phyloP scores from a whole-genome alignment of 345 rosid species.

The Gossypium bickii region DNA sequence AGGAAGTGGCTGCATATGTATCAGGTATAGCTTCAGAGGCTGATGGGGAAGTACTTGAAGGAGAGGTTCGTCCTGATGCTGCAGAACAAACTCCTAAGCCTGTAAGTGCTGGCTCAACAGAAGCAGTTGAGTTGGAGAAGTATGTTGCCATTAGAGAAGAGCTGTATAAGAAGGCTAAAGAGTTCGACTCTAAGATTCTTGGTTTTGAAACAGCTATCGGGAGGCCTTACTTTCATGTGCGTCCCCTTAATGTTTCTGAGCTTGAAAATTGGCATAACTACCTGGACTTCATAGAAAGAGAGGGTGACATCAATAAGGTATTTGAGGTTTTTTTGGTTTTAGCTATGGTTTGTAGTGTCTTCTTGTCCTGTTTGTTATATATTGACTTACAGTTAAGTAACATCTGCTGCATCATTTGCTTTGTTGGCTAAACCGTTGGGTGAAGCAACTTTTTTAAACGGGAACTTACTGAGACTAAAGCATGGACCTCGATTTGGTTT shows the following conservation, averaged over 20 bases:
- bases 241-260: constrained; percentile 80
- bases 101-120: constrained; percentile 68
- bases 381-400: constrained; percentile 86
- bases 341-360: constrained; percentile 48
- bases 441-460: constrained; percentile 89
- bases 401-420: constrained; percentile 90
- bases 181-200: constrained; percentile 81
- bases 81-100: constrained; percentile 52
- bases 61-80: constrained; percentile 49
- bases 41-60: constrained; percentile 45
- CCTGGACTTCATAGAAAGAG: constrained; percentile 74
- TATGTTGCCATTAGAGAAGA: constrained; percentile 79
- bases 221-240: constrained; percentile 95
- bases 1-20: constrained; percentile 46
- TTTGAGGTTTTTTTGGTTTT: constrained; percentile 32
- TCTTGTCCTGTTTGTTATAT: constrained; percentile 50
- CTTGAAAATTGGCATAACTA: constrained; percentile 97
- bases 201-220: constrained; percentile 94
- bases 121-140: constrained; percentile 90
- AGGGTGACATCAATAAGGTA: constrained; percentile 90
- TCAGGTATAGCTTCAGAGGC: constrained; percentile 37
- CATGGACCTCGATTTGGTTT: constrained; percentile 83
- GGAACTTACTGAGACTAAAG: constrained; percentile 95
- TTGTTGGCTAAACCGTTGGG: constrained; percentile 97
- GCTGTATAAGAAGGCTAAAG: constrained; percentile 87